Conservation (phyloP, 768 basidiomycete genomes). For the Gloeostereum incarnatum region DNA sequence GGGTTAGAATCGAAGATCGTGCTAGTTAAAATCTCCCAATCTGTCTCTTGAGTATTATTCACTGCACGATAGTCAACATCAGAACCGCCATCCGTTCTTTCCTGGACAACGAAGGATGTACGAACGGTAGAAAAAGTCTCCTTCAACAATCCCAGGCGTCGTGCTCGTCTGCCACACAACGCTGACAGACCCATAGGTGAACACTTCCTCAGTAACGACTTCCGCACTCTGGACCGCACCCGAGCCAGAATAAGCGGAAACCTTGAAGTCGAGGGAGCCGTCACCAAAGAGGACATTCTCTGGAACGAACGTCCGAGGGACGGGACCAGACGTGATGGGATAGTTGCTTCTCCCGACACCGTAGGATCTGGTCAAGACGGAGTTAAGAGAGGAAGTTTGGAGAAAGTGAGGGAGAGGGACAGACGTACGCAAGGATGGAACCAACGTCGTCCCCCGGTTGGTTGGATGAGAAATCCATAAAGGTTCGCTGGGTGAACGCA, state of each 20-base stretch:
- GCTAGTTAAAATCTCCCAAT: slow-evolving; percentile 25
- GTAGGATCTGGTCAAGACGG: not conserved
- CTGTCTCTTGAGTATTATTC: slow-evolving; percentile 21
- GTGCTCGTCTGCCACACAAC: slow-evolving; percentile 24
- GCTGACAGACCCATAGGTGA: slow-evolving; percentile 24
- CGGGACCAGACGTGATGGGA: too few relatives aligned
- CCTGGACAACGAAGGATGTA: not conserved
- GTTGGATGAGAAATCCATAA: not conserved
- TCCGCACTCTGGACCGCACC: slow-evolving; percentile 19
- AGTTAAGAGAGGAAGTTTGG: not conserved
- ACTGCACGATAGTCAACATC: slow-evolving; percentile 9
- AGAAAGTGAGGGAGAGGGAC: not conserved
- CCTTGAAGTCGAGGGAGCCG: slow-evolving; percentile 22
- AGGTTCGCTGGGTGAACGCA: not conserved
- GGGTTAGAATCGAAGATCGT: slow-evolving; percentile 17
- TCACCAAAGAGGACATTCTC: slow-evolving; percentile 20
- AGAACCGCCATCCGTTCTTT: not conserved
- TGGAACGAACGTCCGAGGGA: slow-evolving; percentile 14
- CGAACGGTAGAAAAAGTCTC: slow-evolving; percentile 26
- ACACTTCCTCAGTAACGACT: slow-evolving; percentile 16
- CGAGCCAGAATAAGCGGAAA: slow-evolving; percentile 20
- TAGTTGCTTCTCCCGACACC: not conserved
- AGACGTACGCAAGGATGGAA: not conserved
- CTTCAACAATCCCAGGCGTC: slow-evolving; percentile 22
- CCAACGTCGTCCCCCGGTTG: not conserved